Percentiles rank a stretch among this genome's conserved stretches.
Evolutionary conservation across 768 basidiomycete species (phyloP).

Genomic region (Serpula lacrymans): DNA sequence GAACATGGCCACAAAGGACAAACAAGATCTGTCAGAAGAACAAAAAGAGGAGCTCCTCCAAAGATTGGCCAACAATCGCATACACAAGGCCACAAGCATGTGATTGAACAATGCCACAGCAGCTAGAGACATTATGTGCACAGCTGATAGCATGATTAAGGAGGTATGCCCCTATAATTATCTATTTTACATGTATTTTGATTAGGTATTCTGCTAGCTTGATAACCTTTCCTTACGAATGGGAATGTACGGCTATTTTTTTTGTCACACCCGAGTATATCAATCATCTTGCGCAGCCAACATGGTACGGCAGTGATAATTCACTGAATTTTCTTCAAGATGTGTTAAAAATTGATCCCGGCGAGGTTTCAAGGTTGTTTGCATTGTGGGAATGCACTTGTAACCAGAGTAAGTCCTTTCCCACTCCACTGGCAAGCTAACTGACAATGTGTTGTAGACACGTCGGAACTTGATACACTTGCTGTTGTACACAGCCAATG

Average conservation of each 20-base stretch:
- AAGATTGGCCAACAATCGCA: no score
- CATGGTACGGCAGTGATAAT: slow-evolving; percentile 5
- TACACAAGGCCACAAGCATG: no score
- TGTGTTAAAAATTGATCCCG: slow-evolving; percentile 4
- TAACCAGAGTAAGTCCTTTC: slow-evolving; percentile 8
- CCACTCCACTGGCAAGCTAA: no score
- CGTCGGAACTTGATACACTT: slow-evolving; percentile 1
- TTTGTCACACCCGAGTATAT: slow-evolving; percentile 1
- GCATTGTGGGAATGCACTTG: slow-evolving; percentile 8
- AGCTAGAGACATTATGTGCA: no score
- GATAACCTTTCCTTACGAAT: slow-evolving; percentile 1
- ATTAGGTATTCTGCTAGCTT: no score
- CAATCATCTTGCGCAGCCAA: not conserved
- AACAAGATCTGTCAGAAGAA: no score
- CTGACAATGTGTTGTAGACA: not conserved
- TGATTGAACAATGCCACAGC: no score
- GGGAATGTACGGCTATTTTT: not conserved
- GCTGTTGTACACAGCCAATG: slow-evolving; percentile 2
- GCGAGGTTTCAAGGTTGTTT: slow-evolving; percentile 1
- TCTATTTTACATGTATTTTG: no score
- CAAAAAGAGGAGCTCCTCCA: no score
- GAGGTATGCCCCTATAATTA: no score
- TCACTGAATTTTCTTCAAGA: slow-evolving; percentile 8
- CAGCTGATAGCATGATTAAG: no score
- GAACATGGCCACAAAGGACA: no score